Conservation (phyloP, 495 filamentous ascomycete genomes). For the Schizothecium vesticola region DNA sequence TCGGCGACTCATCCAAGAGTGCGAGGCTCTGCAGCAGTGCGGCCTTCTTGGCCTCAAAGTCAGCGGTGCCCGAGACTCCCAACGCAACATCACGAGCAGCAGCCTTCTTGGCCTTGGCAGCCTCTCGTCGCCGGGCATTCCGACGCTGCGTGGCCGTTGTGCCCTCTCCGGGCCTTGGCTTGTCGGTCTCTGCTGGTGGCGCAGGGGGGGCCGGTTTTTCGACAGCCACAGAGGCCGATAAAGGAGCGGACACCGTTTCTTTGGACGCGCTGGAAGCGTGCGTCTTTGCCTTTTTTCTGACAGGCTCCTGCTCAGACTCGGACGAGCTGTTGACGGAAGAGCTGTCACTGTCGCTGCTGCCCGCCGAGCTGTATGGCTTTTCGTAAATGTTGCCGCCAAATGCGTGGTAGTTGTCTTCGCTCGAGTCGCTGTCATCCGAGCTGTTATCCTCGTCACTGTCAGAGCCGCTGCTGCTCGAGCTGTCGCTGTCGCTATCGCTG, state of each 20-base stretch:
- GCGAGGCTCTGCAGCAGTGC: constrained; percentile 16
- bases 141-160: constrained; percentile 35
- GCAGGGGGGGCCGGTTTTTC: background rate
- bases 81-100: background rate
- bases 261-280: background rate
- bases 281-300: background rate
- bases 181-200: background rate
- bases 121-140: constrained; percentile 37
- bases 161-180: constrained; percentile 30
- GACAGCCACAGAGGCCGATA: background rate
- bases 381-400: background rate
- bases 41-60: constrained; percentile 22
- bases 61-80: background rate
- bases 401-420: background rate
- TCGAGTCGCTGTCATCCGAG: background rate
- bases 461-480: too few relatives aligned
- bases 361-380: background rate
- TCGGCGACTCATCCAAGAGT: background rate
- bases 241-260: background rate
- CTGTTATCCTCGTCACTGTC: constrained; percentile 11
- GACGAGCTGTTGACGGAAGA: background rate
- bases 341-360: constrained; percentile 5
- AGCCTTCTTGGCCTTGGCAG: constrained; percentile 21
- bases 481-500: background rate
- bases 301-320: background rate